Evolutionary conservation across 805 yeast genomes (phyloP), one percentile per base, ranked within the genome.

Genomic region (Clavispora fructus): DNA sequence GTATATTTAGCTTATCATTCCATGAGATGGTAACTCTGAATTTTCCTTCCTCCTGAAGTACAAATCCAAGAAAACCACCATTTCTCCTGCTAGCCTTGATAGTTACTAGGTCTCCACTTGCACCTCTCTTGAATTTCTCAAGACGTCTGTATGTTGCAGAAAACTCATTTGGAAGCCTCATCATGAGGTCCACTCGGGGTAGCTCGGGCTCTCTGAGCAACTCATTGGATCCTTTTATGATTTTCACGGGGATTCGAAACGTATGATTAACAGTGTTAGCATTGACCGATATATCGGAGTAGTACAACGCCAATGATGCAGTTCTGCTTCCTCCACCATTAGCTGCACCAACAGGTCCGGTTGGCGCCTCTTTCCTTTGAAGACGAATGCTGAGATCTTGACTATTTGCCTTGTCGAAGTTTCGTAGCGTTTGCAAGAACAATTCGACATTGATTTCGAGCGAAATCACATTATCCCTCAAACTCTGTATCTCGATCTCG

Each of bases 241-340:
- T 68, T 53, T 82, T 69, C 1, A 87, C 87, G 0, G 95, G 92
- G 16, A 91, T 77, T 42, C 80, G 79, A 55, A 83, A 81, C 7
- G 86, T 75, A 56, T 85, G 89, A 49, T 77, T 75, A 14, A 87
- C 73, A 3, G 78, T 65, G 23, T 75, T 73, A 9, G 74, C 44
- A 62, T 60, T 42, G 61, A 60, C 31, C 61, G 67, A 55, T 61
- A 63, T 65, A 49, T 79, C 82, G 16, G 78, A 72, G 56, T 80
- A 83, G 52, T 71, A 73, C 13, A 85, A 53, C 0, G 82, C 79
- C 45, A 85, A 63, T 19, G 77, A 73, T 1, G 85, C 83, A 1
- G 72, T 64, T 40, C 76, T 54, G 33, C 64, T 58, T 30, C 54
- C 57, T 13, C 55, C 56, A 2, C 67, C 65, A 7, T 53, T 19